Base-by-base conservation (phyloP, 352 stramenopile species). In the Peronospora destructor region DNA sequence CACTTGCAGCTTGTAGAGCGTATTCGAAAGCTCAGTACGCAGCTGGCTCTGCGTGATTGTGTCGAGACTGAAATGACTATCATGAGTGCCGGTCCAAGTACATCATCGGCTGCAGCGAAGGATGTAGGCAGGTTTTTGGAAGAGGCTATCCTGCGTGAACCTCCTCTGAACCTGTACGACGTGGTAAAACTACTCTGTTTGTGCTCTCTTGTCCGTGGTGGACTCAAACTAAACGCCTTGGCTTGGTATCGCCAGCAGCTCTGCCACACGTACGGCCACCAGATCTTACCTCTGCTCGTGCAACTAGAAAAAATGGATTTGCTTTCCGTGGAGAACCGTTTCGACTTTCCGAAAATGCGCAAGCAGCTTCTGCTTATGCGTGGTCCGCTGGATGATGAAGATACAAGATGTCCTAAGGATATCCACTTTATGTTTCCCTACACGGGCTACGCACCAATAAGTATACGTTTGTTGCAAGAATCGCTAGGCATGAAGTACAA, bases 61-160 rank as follows among this genome's bases (percentile, higher is more conserved):
- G 69, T 91, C n/a, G 77, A 89, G 53, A 84, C 71, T 1, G 81
- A 91, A 52, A 87, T 88, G 73, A 65, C 67, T n/a, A 87, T 91
- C 46, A 72, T 21, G 19, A 21, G 19, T 21, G 19, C 19, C 19
- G 19, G 19, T 21, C 3, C 19, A 21, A 21, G 19, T 21, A 3
- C 19, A 21, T 21, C 19, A 21, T 21, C 19, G 19, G 19, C 19
- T 21, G 19, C 19, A 21, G 19, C 19, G 1, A 21, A 21, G 19
- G 19, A 21, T 21, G 19, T 21, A 21, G 19, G 19, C 19, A 21
- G 19, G 19, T 21, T 21, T 21, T 21, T 21, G 3, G 19, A 21
- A 3, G 19, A 21, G 19, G 19, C 19, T 21, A 21, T 21, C 19
- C 19, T 21, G 19, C 19, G 19, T 21, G 19, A 21, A 21, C 19